Conservation (phyloP, 73 alveolate genomes). For the Tetrahymena elliotti region DNA sequence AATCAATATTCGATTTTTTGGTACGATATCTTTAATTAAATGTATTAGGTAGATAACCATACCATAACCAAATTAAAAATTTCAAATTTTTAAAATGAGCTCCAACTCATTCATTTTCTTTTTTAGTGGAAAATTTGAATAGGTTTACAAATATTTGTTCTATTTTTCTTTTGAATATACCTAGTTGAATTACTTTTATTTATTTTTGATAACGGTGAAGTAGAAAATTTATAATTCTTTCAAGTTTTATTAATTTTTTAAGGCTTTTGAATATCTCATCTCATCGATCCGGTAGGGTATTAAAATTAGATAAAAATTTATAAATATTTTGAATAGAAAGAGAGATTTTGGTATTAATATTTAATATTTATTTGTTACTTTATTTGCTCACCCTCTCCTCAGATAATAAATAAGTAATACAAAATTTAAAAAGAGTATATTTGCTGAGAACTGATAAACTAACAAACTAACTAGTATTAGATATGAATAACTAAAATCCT, state of each 20-base stretch:
- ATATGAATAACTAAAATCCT: neutral
- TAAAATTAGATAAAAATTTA: neutral
- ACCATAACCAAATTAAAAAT: too few relatives aligned
- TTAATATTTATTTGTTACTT: neutral
- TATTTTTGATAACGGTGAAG: neutral
- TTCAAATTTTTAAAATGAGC: neutral
- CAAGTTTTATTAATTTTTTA: too few relatives aligned
- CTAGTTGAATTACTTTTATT: too few relatives aligned
- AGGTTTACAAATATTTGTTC: neutral
- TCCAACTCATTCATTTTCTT: too few relatives aligned
- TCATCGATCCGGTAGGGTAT: neutral
- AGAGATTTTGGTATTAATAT: neutral
- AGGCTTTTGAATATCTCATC: neutral
- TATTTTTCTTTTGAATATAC: neutral
- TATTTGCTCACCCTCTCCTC: neutral
- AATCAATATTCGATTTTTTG: too few relatives aligned
- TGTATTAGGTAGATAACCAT: neutral
- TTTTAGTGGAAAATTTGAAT: neutral
- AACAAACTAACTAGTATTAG: neutral
- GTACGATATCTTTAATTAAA: too few relatives aligned
- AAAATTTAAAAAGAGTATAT: neutral
- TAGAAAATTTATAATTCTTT: too few relatives aligned
- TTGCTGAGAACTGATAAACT: neutral
- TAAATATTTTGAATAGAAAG: neutral
- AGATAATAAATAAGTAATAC: neutral